Evolutionary conservation across 805 yeast genomes (phyloP), one percentile per base, ranked within the genome.

Genomic region (Scheffersomyces ergatensis): DNA sequence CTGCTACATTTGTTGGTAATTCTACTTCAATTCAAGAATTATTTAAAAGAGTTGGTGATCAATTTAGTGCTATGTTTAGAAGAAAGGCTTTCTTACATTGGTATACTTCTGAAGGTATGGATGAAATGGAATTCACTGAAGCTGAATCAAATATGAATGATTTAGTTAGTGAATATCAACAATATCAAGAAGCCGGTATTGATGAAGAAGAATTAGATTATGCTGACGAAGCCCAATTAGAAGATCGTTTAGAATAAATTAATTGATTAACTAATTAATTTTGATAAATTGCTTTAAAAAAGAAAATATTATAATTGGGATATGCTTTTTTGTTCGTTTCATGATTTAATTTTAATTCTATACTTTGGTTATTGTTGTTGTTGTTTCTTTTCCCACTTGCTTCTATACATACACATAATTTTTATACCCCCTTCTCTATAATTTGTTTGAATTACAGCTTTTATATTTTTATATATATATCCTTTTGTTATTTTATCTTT

Each of bases 41-140:
- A 57, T 89, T 89, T 71, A 81, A 82, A 69, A 83, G 97, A 70
- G 85, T 87, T 42, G 92, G 92, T 49, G 88, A 78, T 55, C 96
- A 89, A 70, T 89, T 89, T 70, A 75, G 83, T 53, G 90, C 89
- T 46, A 89, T 89, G 97, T 89, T 85, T 70, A 80, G 87, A 63
- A 87, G 93, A 73, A 85, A 84, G 66, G 97, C 97, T 49, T 89
- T 89, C 81, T 82, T 89, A 70, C 96, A 89, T 68, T 89, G 97
- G 97, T 89, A 88, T 70, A 86, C 93, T 8, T 78, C 83, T 53
- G 97, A 89, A 69, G 97, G 97, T 72, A 89, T 89, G 97, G 97
- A 89, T 60, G 95, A 85, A 70, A 77, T 83, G 75, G 97, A 89
- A 71, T 89, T 89, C 67, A 80, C 89, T 43, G 97, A 89, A 72